Conservation (phyloP, 306 rosid species). For the Sesbania bispinosa region DNA sequence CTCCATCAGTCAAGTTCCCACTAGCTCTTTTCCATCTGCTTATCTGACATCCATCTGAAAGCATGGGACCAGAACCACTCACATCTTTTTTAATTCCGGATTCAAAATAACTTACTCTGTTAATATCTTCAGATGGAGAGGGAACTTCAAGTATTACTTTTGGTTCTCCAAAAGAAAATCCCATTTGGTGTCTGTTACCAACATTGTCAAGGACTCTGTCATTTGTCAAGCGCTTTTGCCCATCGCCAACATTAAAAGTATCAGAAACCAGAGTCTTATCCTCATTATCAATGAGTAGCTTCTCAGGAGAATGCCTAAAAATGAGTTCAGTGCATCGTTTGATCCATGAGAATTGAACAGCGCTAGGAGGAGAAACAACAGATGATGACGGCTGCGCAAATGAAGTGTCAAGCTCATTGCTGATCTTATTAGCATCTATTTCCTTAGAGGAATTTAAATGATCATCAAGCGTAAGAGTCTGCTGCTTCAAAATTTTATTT, state of each 20-base stretch:
- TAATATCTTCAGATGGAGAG: conserved; percentile 30
- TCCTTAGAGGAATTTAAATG: too few relatives aligned
- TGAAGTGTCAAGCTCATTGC: conserved; percentile 50
- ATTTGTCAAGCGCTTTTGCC: conserved; percentile 28
- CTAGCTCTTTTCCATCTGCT: conserved; percentile 69
- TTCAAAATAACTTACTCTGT: conserved; percentile 30
- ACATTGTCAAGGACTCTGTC: conserved; percentile 30
- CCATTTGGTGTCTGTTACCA: conserved; percentile 37
- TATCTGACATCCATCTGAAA: conserved; percentile 29
- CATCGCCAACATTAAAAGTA: conserved; percentile 25
- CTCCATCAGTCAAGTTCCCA: conserved; percentile 28
- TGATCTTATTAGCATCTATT: conserved; percentile 12
- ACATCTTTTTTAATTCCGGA: conserved; percentile 41
- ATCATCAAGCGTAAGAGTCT: conserved; percentile 19
- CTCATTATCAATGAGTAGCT: conserved; percentile 20
- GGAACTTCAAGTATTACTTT: conserved; percentile 90
- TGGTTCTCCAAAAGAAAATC: conserved; percentile 61
- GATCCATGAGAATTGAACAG: conserved; percentile 70
- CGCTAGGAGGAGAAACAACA: conserved; percentile 43
- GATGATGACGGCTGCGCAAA: conserved; percentile 36
- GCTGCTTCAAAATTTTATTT: conserved; percentile 44
- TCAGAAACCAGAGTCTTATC: conserved; percentile 30
- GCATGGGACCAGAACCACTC: conserved; percentile 34
- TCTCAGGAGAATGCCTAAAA: conserved; percentile 64
- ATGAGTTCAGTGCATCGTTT: conserved; percentile 67